Evolutionary conservation across 1,139 yeast species (phyloP).

Genomic region (Trichomonascaceae sp.): DNA sequence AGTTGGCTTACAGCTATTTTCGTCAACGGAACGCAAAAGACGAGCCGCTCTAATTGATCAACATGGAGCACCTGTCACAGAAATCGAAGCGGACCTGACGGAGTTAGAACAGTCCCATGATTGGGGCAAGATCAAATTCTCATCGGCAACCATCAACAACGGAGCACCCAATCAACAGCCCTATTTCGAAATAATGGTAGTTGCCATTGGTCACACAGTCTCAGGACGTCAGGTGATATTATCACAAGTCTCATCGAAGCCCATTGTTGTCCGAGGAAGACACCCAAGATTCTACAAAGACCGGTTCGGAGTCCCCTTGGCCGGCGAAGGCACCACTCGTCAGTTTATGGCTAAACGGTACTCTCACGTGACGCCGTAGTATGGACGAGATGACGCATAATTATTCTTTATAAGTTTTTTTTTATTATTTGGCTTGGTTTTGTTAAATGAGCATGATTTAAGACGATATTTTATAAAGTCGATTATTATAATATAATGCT

Average conservation of each 20-base stretch:
- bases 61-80: constrained; percentile 4
- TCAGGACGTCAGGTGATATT: constrained; percentile 7
- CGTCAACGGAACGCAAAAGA: constrained; percentile 7
- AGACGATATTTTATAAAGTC: no score
- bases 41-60: constrained; percentile 7
- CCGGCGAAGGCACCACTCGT: constrained; percentile 8
- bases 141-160: constrained; percentile 14
- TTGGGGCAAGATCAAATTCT: constrained; percentile 13
- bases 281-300: constrained; percentile 52
- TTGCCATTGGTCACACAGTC: constrained; percentile 8
- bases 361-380: background rate
- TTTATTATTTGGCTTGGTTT: background rate
- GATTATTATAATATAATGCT: background rate
- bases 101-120: constrained; percentile 3
- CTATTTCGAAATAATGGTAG: constrained; percentile 11
- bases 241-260: constrained; percentile 23
- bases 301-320: constrained; percentile 10
- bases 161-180: constrained; percentile 15
- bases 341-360: background rate
- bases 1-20: constrained; percentile 8
- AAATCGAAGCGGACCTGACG: background rate
- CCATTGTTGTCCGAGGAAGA: constrained; percentile 59
- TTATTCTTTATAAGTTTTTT: background rate
- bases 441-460: background rate
- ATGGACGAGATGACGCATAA: background rate